Evolutionary conservation across 495 filamentous ascomycete species (phyloP).

Genomic region (Trichocladium antarcticum): DNA sequence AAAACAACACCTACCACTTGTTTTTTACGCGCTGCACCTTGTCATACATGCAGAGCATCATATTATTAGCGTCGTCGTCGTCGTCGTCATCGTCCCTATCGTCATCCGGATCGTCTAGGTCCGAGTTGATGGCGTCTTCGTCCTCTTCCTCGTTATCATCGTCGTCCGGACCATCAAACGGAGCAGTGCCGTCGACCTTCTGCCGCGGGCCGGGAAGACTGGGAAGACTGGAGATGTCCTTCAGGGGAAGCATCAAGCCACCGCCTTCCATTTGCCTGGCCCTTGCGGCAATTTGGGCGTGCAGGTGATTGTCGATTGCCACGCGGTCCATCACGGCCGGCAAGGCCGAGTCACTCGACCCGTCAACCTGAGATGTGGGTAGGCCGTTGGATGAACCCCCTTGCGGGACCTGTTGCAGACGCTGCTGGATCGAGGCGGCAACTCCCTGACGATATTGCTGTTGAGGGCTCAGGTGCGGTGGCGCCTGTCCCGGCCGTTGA

Average conservation of each 20-base stretch:
- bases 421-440: slow-evolving; percentile 25
- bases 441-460: slow-evolving; percentile 22
- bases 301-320: slow-evolving; percentile 50
- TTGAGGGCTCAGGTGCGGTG: slow-evolving; percentile 30
- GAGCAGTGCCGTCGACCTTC: slow-evolving; percentile 26
- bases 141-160: slow-evolving; percentile 57
- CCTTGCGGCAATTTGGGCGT: slow-evolving; percentile 54
- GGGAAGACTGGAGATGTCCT: slow-evolving; percentile 30
- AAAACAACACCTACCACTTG: slow-evolving; percentile 58
- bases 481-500: slow-evolving; percentile 23
- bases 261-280: slow-evolving; percentile 64
- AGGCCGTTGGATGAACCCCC: slow-evolving; percentile 31
- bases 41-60: slow-evolving; percentile 98
- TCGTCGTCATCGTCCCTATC: slow-evolving; percentile 62
- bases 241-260: slow-evolving; percentile 66
- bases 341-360: slow-evolving; percentile 36
- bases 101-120: slow-evolving; percentile 91
- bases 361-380: slow-evolving; percentile 36
- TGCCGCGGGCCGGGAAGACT: slow-evolving; percentile 20
- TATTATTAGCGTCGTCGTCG: slow-evolving; percentile 71
- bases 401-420: slow-evolving; percentile 29
- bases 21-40: slow-evolving; percentile 99
- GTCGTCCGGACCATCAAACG: slow-evolving; percentile 63
- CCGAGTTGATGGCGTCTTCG: slow-evolving; percentile 96
- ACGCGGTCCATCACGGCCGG: slow-evolving; percentile 39